Percentiles rank a stretch among this genome's conserved stretches.
phyloP scores from a whole-genome alignment of 257 asterid species.

The Solanum megistacrolobum region DNA sequence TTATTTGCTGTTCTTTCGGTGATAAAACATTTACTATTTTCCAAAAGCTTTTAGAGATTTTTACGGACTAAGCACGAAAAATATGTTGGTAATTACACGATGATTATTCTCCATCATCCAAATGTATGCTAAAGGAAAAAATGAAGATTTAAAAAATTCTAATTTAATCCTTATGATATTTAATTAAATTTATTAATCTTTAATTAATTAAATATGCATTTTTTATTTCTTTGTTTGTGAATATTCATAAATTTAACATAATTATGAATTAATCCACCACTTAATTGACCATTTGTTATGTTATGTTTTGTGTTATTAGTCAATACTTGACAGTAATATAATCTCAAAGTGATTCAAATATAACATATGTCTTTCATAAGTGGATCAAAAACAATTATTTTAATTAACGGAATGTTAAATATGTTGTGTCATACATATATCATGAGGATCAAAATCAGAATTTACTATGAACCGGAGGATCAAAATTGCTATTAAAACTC shows the following conservation, averaged over 20 bases:
- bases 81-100: background rate
- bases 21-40: background rate
- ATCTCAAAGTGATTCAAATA: background rate
- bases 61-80: background rate
- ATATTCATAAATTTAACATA: background rate
- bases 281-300: background rate
- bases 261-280: background rate
- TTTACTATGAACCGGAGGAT: background rate
- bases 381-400: background rate
- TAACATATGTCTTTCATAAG: background rate
- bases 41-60: background rate
- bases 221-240: background rate
- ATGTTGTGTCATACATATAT: background rate
- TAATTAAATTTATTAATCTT: background rate
- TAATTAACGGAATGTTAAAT: background rate
- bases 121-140: background rate
- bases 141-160: background rate
- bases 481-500: background rate
- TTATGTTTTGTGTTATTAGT: background rate
- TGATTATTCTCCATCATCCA: background rate
- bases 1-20: background rate
- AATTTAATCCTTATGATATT: background rate
- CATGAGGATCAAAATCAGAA: background rate
- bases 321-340: background rate
- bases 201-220: background rate